phyloP scores from a whole-genome alignment of 306 rosid genomes.

The cucumber (Cucumis sativus) region DNA sequence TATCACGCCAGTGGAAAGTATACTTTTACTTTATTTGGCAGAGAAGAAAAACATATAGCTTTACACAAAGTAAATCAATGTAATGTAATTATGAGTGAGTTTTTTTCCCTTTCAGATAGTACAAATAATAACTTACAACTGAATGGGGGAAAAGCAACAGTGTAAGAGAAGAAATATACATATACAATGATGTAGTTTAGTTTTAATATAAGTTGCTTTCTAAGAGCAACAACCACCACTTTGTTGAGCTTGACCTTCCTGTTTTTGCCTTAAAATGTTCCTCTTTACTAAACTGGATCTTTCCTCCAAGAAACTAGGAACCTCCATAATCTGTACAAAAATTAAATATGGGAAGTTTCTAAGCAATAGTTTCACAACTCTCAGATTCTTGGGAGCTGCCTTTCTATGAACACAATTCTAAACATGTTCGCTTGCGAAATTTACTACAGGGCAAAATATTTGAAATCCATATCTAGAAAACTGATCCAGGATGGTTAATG shows the following conservation, averaged over 20 bases:
- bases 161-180: conserved; percentile 11
- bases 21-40: too few species aligned
- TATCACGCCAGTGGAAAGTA: too few species aligned
- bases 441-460: background rate
- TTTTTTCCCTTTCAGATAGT: background rate
- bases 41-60: background rate
- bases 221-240: conserved; percentile 49
- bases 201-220: conserved; percentile 13
- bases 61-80: background rate
- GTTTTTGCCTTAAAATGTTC: conserved; percentile 46
- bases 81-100: background rate
- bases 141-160: background rate
- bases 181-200: conserved; percentile 30
- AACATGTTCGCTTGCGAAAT: background rate
- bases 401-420: background rate
- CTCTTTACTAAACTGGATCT: conserved; percentile 50
- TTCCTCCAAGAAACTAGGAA: conserved; percentile 83
- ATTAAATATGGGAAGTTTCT: background rate
- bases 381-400: background rate
- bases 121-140: background rate
- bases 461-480: too few species aligned
- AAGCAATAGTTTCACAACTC: background rate
- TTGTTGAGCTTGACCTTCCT: conserved; percentile 32
- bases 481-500: background rate
- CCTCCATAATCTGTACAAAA: conserved; percentile 62